Base-by-base conservation (phyloP, 257 asterid genomes). In the Oldenlandia corymbosa region DNA sequence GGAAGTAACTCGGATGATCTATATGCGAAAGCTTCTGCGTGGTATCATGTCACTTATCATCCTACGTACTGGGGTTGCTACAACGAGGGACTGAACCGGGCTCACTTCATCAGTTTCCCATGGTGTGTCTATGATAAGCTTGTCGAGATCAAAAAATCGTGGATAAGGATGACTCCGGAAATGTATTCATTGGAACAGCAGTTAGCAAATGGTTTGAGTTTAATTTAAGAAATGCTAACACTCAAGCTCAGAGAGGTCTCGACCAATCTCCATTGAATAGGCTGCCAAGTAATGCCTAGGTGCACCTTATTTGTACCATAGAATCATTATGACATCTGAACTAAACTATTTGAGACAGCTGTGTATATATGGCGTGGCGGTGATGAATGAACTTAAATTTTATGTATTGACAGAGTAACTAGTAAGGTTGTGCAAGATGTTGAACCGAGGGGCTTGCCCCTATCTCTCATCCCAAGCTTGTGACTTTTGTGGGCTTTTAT, bases 41-140 rank as follows among this genome's bases (percentile, higher is more conserved):
- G 98, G 96, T 91, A 91, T 71, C 85, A 86, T 20, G 98, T 91
- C 57, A 72, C 94, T 0, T 91, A 91, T 71, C 94, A 91, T 73
- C 84, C 68, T 10, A 75, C 59, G 23, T 86, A 46, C 47, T 91
- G 90, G 88, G 96, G 90, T 45, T 23, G 34, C 45, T 90, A 90
- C 71, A 85, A 84, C 4, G 81, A 68, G 58, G 96, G 83, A 23
- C 14, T 78, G 75, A 72, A 73, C 20, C 80, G 92, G 71, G 87
- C 76, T 71, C 96, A 88, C 34, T 86, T 75, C 63, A 78, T 86
- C 37, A 91, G 96, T 62, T 91, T 88, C 49, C 95, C 95, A 0
- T 91, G 98, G 98, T 88, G 96, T 53, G 81, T 88, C 8, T 86
- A 83, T 50, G 91, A 86, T 70, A 80, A 77, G 80, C 78, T 91